Percentiles rank a stretch among this genome's conserved stretches.
These are phyloP conservation scores for Solanum ossicruentum DNA, from an alignment of 257 asterid species.

Conservation along the genomic window DNA sequence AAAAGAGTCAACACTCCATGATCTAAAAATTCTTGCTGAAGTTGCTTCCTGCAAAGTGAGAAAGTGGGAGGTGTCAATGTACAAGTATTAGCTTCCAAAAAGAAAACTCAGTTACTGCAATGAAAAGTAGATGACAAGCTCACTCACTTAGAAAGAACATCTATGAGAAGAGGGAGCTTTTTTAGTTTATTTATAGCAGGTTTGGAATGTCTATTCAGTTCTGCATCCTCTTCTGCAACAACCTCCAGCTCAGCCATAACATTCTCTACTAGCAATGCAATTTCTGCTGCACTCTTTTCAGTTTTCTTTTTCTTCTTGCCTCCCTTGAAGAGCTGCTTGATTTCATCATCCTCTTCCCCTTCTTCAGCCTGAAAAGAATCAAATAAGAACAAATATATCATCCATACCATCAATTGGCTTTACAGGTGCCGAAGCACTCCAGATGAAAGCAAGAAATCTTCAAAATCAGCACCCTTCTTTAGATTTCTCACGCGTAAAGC, in stretches of 20 bases:
- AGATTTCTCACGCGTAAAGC: not conserved
- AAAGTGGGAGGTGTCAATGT: not conserved
- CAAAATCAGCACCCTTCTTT: not conserved
- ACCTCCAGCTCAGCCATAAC: conserved; percentile 96
- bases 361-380: conserved; percentile 63
- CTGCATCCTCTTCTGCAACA: conserved; percentile 92
- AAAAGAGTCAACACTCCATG: conserved; percentile 80
- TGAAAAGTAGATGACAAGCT: not conserved
- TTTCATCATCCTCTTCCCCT: conserved; percentile 87
- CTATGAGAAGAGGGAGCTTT: conserved; percentile 80
- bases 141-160: conserved; percentile 80
- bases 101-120: not conserved
- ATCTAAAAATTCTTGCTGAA: conserved; percentile 89
- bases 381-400: not conserved
- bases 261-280: conserved; percentile 68
- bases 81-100: not conserved
- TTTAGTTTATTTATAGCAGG: conserved; percentile 83
- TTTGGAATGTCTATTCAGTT: conserved; percentile 29
- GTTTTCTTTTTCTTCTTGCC: conserved; percentile 82
- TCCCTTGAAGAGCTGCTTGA: conserved; percentile 51
- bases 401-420: not conserved
- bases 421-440: not conserved
- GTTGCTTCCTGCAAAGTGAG: conserved; percentile 59
- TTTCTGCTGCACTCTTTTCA: conserved; percentile 89
- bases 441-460: not conserved